Evolutionary conservation across 2,329 filamentous ascomycete species (phyloP), one percentile per base, ranked within the genome.

Genomic region (Exserohilum turcica): DNA sequence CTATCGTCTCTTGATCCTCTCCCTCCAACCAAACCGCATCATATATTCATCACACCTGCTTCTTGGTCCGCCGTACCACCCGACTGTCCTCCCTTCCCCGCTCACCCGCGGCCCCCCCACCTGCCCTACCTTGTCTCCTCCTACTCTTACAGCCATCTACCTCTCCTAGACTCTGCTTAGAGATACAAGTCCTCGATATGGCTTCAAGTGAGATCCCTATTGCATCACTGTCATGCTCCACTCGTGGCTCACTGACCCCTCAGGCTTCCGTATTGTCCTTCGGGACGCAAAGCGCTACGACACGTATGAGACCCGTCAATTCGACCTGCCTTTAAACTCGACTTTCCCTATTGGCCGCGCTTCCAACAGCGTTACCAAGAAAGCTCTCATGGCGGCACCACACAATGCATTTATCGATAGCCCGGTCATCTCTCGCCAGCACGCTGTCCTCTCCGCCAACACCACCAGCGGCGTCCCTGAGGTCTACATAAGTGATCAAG

Each of bases 341-440:
- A 60, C 58, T 8, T 60, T 77, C 27, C 62, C 62, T 18, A 72
- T 80, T 57, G 78, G 78, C 29, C 77, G 78, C 19, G 71, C 78
- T 0, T 80, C 78, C 9, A 73, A 66, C 47, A 76, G 72, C 48
- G 56, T 66, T 5, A 39, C 60, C 60, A 77, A 77, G 64, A 64
- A 67, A 58, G 79, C 74, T 35, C 73, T 77, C 35, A 66, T 72
- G 47, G 68, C 78, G 61, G 67, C 74, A 55, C 32, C 62, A 5
- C 72, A 82, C 60, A 91, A 91, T 70, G 84, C 80, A 13, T 90
- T 80, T 80, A 88, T 90, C 53, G 83, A 90, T 59, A 88, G 84
- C 51, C 84, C 87, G 0, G 87, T 91, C 31, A 87, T 91, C 79
- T 90, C 87, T 19, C 80, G 88, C 38, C 70, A 83, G 9, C 88